These are phyloP conservation scores for Starmera stellimalicola DNA, from an alignment of 1,139 yeast genomes.

Conservation along the genomic window DNA sequence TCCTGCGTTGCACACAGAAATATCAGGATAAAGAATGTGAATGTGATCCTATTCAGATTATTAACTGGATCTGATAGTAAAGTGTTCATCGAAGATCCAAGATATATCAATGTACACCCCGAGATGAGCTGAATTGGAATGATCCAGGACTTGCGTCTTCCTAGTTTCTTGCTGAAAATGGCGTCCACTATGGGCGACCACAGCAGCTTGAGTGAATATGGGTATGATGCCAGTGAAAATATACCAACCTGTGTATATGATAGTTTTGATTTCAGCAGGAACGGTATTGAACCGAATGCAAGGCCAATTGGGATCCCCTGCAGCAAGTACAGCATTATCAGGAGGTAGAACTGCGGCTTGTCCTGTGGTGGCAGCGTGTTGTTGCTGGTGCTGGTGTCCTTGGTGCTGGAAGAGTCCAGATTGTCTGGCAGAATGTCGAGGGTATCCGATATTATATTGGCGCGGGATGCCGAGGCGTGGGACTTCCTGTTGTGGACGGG, in stretches of 20 bases:
- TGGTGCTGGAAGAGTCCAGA: not conserved
- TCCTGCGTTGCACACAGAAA: conserved; percentile 96
- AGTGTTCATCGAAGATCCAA: conserved; percentile 53
- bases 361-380: conserved; percentile 30
- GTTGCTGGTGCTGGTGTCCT: not conserved
- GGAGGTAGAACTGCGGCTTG: conserved; percentile 60
- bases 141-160: conserved; percentile 90
- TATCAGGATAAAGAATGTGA: conserved; percentile 64
- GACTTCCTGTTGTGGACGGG: conserved; percentile 15
- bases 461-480: conserved; percentile 4
- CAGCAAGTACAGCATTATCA: conserved; percentile 64
- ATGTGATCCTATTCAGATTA: conserved; percentile 47
- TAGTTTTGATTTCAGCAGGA: conserved; percentile 63
- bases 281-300: conserved; percentile 95
- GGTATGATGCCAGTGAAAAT: conserved; percentile 87
- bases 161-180: conserved; percentile 53
- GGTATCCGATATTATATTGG: conserved; percentile 1
- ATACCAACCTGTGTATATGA: conserved; percentile 85
- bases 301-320: conserved; percentile 97
- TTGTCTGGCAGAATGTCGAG: not conserved
- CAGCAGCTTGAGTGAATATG: conserved; percentile 80
- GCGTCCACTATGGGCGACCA: conserved; percentile 98
- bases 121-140: conserved; percentile 81
- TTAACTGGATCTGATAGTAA: conserved; percentile 47
- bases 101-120: conserved; percentile 52